Evolutionary conservation across 2,329 filamentous ascomycete species (phyloP).

Genomic region (Penicillium sp.): DNA sequence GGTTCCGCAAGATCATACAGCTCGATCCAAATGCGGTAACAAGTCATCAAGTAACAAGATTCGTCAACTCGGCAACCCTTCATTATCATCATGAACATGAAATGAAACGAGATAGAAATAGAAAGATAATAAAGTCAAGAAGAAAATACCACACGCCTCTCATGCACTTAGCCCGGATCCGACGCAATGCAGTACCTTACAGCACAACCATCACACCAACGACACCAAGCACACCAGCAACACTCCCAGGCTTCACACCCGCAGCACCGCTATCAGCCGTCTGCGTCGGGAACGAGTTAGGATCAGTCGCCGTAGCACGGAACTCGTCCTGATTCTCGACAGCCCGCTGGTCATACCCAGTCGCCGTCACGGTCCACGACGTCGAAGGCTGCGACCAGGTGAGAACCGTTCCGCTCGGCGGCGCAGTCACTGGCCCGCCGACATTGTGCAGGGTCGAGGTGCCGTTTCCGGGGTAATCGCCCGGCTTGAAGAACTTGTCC

Average conservation of each 20-base stretch:
- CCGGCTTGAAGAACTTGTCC: constrained; percentile 22
- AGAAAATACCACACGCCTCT: no score
- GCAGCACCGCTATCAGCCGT: constrained; percentile 5
- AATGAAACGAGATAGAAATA: constrained; percentile 1
- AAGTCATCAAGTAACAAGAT: background rate
- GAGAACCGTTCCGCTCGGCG: constrained; percentile 33
- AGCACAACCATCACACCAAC: constrained; percentile 7
- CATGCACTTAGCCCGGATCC: no score
- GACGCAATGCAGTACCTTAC: background rate
- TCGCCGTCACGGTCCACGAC: constrained; percentile 36
- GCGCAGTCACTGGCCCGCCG: constrained; percentile 28
- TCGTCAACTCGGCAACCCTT: background rate
- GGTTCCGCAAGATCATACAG: background rate
- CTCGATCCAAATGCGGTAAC: background rate
- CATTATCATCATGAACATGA: background rate
- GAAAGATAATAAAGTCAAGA: background rate
- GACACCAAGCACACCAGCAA: constrained; percentile 8
- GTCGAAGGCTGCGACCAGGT: constrained; percentile 32
- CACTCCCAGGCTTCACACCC: constrained; percentile 5
- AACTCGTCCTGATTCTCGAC: constrained; percentile 16
- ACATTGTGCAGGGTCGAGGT: constrained; percentile 29
- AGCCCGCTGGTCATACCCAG: constrained; percentile 20
- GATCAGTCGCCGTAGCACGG: constrained; percentile 14
- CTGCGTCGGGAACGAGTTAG: constrained; percentile 6
- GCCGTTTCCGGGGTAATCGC: constrained; percentile 23